Base-by-base conservation (phyloP, 2,329 filamentous ascomycete species). In the Diaporthe eres region DNA sequence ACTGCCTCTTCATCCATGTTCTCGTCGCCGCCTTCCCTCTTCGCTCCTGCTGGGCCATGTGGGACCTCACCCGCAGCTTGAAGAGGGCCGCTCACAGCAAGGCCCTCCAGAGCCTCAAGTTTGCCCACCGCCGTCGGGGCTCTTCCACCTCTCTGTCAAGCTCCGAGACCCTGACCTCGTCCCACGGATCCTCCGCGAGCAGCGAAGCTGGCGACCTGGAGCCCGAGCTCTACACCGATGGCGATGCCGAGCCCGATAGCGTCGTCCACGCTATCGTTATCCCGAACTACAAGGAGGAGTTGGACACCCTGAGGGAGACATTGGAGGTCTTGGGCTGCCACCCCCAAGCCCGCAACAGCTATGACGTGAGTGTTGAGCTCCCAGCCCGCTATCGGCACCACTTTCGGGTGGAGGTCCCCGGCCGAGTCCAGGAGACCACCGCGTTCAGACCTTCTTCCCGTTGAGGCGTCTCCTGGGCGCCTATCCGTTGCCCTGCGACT, bases 271-370 rank as follows among this genome's bases (percentile, higher is more conserved):
- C 90, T 19, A 93, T 95, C 77, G 86, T 94, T 77, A 87, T 95
- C 58, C 93, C 93, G 25, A 94, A 94, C 80, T 95, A 94, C 85
- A 93, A 93, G 82, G 93, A 95, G 82, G 92, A 94, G 74, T 85
- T 92, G 74, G 91, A 93, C 75, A 93, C 91, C 0, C 85, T 94
- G 63, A 88, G 90, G 77, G 92, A 94, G 81, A 94, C 93, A 0
- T 84, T 95, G 28, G 90, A 92, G 55, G 92, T 94, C 31, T 84
- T 94, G 76, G 92, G 92, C 7, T 92, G 89, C 42, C 93, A 95
- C 80, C 88, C 90, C 0, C 89, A 90, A 78, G 93, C 93, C 37
- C 86, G 87, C 73, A 86, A 85, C 79, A 90, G 88, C 68, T 95
- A 94, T 82, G 93, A 94, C 87, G 93, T 94, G 84, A 87, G 92